Evolutionary conservation across 2,329 filamentous ascomycete genomes (phyloP), one percentile per base, ranked within the genome.

Genomic region (Trichoderma guizhouense): DNA sequence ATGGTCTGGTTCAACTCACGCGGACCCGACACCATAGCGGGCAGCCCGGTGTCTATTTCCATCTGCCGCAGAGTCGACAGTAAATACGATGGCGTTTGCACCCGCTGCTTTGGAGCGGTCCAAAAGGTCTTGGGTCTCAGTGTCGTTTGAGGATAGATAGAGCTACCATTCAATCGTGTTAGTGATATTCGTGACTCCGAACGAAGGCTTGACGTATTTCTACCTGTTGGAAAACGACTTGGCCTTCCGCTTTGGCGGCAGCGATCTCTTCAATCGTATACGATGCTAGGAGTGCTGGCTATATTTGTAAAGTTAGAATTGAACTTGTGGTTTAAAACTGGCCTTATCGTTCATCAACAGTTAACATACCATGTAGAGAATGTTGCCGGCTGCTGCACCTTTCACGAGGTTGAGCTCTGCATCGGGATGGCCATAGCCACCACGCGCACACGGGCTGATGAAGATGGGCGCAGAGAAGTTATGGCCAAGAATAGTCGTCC

Each of bases 381-480:
- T 86, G 68, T 84, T 79, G 7, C 81, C 83, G n/a, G 80, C 77
- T 9, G 79, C 84, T 11, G 87, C 86, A 53, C 81, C 85, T 79
- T 84, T 82, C 69, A 86, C 82, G 28, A 89, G 78, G 75, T 86
- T 86, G 8, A 82, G 74, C 79, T 89, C 86, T 26, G 80, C 86
- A 11, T 84, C 81, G 0, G 79, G 76, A 73, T 88, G 81, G 8
- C 77, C 86, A 67, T 84, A 83, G 32, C 78, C 83, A 21, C 79
- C 86, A 7, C 81, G 80, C 30, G 86, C 84, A 11, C 83, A 84
- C 5, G 86, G 86, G 71, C 81, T 82, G 76, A 88, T 88, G 80
- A 85, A 88, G 80, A 88, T 85, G n/a, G 86, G 86, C 0, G 83
- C 82, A 1, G 83, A 85, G 78, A 87, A 86, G 78, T 87, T 85